Evolutionary conservation across 805 yeast species (phyloP), one percentile per base, ranked within the genome.

Genomic region (Saturnispora saitoi): DNA sequence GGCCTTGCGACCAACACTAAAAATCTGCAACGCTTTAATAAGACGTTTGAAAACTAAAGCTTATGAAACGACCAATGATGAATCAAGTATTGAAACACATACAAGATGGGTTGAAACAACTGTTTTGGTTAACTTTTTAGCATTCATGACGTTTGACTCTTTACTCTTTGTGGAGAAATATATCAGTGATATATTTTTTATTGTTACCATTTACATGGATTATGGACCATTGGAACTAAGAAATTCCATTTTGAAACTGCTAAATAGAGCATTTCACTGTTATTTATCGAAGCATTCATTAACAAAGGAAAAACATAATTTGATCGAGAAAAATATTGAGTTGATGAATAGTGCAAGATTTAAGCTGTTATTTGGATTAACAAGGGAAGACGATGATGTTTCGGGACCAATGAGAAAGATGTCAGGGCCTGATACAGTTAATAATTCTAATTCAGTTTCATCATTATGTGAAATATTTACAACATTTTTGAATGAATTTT

Each of bases 71-170:
- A 75, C 76, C 1, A 67, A 71, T 12, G 71, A 66, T 41, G 70
- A 73, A 36, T 66, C 73, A 1, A 69, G 77, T 38, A 57, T 64
- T 31, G 77, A 76, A 48, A 68, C 76, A 20, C 79, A 76, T 48
- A 71, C 77, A 14, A 74, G 75, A 54, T 81, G 91, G 80, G 73
- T 83, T 46, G 95, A 86, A 60, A 72, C 86, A 7, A 75, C 78
- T 11, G 81, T 87, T 9, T 64, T 87, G 56, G 77, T 83, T 8
- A 77, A 78, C 55, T 73, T 84, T 45, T 69, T 81, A 39, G 75
- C 83, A 1, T 76, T 80, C 7, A 59, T 86, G 32, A 80, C 86
- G 52, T 88, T 87, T 67, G 89, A 86, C 59, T 76, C 86, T 0
- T 70, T 77, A 32, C 63, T 74, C 12, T 72, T 77, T 55, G 78